Evolutionary conservation across 129 eudicot species (phyloP).

Genomic region (Mikania micrantha): DNA sequence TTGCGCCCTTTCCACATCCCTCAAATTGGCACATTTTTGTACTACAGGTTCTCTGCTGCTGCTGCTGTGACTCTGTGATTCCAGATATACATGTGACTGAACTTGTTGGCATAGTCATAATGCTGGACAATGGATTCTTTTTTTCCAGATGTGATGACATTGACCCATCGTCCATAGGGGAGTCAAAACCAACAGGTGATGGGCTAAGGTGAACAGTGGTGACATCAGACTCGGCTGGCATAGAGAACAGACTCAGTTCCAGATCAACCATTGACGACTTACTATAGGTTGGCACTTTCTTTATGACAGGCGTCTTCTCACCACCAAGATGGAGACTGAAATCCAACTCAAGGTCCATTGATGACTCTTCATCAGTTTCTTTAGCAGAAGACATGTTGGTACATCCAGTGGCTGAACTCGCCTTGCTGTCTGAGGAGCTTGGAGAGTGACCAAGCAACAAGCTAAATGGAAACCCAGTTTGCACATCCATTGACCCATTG

Average conservation of each 20-base stretch:
- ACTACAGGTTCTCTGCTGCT: conserved; percentile 52
- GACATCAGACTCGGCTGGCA: conserved; percentile 69
- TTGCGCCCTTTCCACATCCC: conserved; percentile 87
- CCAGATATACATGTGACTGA: conserved; percentile 86
- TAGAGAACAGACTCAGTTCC: conserved; percentile 65
- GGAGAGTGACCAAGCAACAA: conserved; percentile 66
- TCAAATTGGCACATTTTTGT: conserved; percentile 71
- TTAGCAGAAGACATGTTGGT: conserved; percentile 78
- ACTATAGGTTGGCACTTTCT: conserved; percentile 32
- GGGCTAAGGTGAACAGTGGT: conserved; percentile 41
- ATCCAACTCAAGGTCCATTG: conserved; percentile 90
- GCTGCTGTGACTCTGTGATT: conserved; percentile 30
- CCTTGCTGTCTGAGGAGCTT: conserved; percentile 95
- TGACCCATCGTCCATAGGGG: conserved; percentile 36
- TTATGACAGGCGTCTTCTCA: conserved; percentile 51
- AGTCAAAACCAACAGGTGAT: conserved; percentile 21
- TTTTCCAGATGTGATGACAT: conserved; percentile 28
- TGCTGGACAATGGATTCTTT: conserved; percentile 40
- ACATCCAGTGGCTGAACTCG: conserved; percentile 80
- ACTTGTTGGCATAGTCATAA: conserved; percentile 42
- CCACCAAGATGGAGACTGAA: conserved; percentile 73
- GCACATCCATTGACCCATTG: conserved; percentile 37
- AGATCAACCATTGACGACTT: conserved; percentile 44
- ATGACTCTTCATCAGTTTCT: conserved; percentile 83
- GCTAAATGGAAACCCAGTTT: conserved; percentile 36